These are phyloP conservation scores for Didymella pomorum DNA, from an alignment of 2,329 filamentous ascomycete genomes.

Conservation along the genomic window DNA sequence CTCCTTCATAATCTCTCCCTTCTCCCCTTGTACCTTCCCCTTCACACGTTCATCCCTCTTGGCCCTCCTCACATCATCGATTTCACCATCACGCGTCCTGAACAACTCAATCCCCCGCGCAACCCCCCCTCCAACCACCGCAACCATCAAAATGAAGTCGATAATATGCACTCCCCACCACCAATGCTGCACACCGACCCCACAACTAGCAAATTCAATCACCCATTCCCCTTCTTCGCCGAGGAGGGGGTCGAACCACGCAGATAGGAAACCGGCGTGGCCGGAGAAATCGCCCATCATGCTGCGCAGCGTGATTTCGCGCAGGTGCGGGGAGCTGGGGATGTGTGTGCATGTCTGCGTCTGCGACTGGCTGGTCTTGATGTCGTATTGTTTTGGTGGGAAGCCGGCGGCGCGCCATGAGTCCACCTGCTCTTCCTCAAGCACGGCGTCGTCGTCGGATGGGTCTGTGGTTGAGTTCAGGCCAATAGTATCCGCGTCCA, in stretches of 20 bases:
- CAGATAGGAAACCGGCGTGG: slow-evolving; percentile 84
- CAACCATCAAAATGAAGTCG: slow-evolving; percentile 14
- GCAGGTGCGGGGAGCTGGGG: slow-evolving; percentile 63
- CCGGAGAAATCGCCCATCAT: slow-evolving; percentile 99
- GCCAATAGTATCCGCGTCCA: no score
- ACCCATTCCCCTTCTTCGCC: slow-evolving; percentile 83
- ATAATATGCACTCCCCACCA: slow-evolving; percentile 90
- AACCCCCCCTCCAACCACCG: not conserved
- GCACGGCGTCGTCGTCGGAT: no score
- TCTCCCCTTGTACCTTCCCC: no score
- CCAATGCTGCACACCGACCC: slow-evolving; percentile 83
- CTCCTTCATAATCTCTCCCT: no score
- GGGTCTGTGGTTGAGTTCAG: not conserved
- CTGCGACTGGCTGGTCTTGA: slow-evolving; percentile 48
- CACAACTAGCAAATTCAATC: slow-evolving; percentile 80
- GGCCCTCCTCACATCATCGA: no score
- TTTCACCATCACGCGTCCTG: no score
- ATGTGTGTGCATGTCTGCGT: slow-evolving; percentile 33
- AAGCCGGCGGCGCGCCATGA: slow-evolving; percentile 38
- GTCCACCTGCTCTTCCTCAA: not conserved
- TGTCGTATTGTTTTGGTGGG: slow-evolving; percentile 28
- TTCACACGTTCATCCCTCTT: no score
- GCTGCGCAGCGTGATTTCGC: slow-evolving; percentile 92
- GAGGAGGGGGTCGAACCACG: slow-evolving; percentile 80
- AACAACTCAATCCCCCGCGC: not conserved